These are phyloP conservation scores for Diaporthe helianthi DNA, from an alignment of 2,329 filamentous ascomycete species.

Conservation along the genomic window DNA sequence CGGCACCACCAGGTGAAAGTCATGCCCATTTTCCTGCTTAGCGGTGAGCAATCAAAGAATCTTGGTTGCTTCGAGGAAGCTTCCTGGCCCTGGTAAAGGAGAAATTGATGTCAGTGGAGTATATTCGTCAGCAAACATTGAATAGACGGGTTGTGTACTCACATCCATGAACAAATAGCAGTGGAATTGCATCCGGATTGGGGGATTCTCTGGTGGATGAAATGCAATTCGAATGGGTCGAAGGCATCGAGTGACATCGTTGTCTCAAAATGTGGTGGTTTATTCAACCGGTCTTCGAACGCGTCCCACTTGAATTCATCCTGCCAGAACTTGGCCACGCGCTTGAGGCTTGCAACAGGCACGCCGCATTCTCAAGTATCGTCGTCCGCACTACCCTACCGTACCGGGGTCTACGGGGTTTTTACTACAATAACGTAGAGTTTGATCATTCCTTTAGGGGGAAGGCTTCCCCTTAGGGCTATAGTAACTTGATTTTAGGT, in stretches of 20 bases:
- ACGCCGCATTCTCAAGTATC: slow-evolving; percentile 61
- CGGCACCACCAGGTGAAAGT: slow-evolving; percentile 56
- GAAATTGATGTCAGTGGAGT: background rate
- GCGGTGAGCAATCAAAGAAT: slow-evolving; percentile 44
- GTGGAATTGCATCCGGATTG: slow-evolving; percentile 45
- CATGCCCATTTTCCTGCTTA: slow-evolving; percentile 41
- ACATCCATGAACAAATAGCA: slow-evolving; percentile 52
- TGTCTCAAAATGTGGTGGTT: slow-evolving; percentile 64
- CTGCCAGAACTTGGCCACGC: slow-evolving; percentile 64
- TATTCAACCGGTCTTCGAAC: slow-evolving; percentile 64
- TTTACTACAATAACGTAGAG: no score
- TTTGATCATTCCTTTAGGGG: no score
- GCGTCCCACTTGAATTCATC: slow-evolving; percentile 66
- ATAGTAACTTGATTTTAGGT: no score
- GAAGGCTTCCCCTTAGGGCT: no score
- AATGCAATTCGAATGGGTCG: slow-evolving; percentile 67
- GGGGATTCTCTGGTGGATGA: slow-evolving; percentile 59
- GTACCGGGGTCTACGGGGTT: no score
- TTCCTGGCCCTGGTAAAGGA: slow-evolving; percentile 43
- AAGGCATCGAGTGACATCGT: slow-evolving; percentile 63
- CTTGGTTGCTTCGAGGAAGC: slow-evolving; percentile 47
- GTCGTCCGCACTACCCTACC: slow-evolving; percentile 48
- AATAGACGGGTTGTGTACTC: background rate
- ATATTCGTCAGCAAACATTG: background rate
- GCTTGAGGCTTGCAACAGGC: slow-evolving; percentile 64